Conservation (phyloP, 208 protist species). For the Porcisia deanei region DNA sequence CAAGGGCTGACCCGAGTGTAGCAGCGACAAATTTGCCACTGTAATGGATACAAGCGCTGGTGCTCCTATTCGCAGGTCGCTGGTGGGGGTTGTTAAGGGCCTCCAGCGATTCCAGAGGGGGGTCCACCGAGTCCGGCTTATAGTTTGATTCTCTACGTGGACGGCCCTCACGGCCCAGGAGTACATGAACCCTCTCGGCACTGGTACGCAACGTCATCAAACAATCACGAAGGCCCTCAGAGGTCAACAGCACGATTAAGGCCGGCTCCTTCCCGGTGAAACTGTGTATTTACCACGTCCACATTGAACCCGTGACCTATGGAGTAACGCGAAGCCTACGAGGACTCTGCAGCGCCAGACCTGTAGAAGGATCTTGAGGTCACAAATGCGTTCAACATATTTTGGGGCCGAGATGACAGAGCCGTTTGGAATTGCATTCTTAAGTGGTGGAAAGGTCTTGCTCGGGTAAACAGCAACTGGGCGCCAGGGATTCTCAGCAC, state of each 20-base stretch:
- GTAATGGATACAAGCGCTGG: conserved; percentile 24
- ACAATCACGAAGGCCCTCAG: conserved; percentile 13
- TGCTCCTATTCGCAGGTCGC: conserved; percentile 32
- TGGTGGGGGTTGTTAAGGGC: conserved; percentile 23
- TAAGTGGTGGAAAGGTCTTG: neutral
- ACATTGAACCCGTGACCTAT: too few species aligned
- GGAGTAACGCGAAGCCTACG: conserved; percentile 37
- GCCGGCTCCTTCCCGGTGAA: conserved; percentile 37
- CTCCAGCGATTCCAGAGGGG: conserved; percentile 35
- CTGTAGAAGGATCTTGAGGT: conserved; percentile 9
- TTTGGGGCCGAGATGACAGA: conserved; percentile 1
- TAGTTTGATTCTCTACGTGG: conserved; percentile 20
- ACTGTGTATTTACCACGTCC: too few species aligned
- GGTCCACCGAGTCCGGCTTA: conserved; percentile 30
- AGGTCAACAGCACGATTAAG: conserved; percentile 37
- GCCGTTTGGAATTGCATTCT: conserved; percentile 6
- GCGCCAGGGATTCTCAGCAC: too few species aligned
- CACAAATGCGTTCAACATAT: conserved; percentile 5
- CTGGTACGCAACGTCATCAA: conserved; percentile 23
- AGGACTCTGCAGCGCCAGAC: conserved; percentile 36
- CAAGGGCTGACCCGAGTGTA: conserved; percentile 43
- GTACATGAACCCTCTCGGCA: conserved; percentile 36
- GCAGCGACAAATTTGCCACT: conserved; percentile 33
- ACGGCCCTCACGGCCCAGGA: conserved; percentile 34
- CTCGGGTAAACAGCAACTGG: too few species aligned